Evolutionary conservation across 805 yeast genomes (phyloP).

Genomic region (Barnettozyma wickerhamii): DNA sequence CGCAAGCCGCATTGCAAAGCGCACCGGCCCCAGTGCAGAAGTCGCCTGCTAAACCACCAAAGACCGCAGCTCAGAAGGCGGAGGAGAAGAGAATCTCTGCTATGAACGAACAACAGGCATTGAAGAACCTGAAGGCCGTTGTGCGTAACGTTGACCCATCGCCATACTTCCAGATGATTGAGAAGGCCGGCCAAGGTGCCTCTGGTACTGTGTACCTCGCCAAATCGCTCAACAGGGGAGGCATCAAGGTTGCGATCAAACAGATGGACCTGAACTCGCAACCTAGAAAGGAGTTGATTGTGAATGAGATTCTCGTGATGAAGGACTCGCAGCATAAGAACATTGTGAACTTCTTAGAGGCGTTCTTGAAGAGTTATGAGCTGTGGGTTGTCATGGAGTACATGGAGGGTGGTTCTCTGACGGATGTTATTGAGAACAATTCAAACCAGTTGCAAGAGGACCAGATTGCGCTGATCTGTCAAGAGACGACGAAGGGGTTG

Average conservation of each 20-base stretch:
- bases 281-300: conserved; percentile 91
- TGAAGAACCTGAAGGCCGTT: conserved; percentile 76
- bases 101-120: conserved; percentile 82
- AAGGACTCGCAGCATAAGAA: conserved; percentile 91
- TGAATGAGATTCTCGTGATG: conserved; percentile 95
- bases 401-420: conserved; percentile 98
- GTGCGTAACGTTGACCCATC: conserved; percentile 86
- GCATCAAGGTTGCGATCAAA: conserved; percentile 84
- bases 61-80: conserved; percentile 31
- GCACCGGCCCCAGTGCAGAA: conserved; percentile 11
- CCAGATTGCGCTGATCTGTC: conserved; percentile 89
- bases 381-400: conserved; percentile 99
- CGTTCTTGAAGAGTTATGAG: conserved; percentile 74
- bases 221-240: conserved; percentile 49
- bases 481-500: conserved; percentile 86
- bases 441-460: conserved; percentile 65
- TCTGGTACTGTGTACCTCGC: conserved; percentile 94
- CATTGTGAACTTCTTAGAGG: conserved; percentile 91
- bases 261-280: conserved; percentile 91
- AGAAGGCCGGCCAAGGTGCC: conserved; percentile 97
- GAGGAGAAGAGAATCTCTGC: conserved; percentile 52
- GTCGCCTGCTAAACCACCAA: conserved; percentile 15
- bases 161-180: conserved; percentile 68
- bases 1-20: conserved; percentile 30
- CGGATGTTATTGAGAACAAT: conserved; percentile 92